Evolutionary conservation across 2,329 filamentous ascomycete species (phyloP).

Genomic region (Sclerotiophoma versabilis): DNA sequence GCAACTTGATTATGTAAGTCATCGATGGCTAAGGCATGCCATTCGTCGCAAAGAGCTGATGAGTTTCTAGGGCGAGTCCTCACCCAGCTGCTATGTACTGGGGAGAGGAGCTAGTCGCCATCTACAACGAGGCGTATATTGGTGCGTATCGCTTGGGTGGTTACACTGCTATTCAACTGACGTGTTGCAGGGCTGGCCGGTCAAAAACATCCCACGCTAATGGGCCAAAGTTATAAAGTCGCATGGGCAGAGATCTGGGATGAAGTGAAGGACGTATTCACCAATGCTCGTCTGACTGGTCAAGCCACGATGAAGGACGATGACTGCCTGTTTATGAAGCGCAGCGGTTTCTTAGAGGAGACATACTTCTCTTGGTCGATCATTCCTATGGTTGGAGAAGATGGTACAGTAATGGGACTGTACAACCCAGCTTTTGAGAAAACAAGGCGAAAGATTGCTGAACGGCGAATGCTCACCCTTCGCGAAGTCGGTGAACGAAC

Average conservation of each 20-base stretch:
- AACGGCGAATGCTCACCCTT: conserved; percentile 79
- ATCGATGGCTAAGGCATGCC: not conserved
- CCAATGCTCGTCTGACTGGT: conserved; percentile 70
- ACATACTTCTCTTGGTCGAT: conserved; percentile 85
- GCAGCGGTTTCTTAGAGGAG: conserved; percentile 76
- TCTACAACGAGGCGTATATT: conserved; percentile 76
- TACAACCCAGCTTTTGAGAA: conserved; percentile 86
- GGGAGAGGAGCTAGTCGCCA: conserved; percentile 72
- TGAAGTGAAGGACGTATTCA: conserved; percentile 72
- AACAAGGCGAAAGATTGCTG: conserved; percentile 77
- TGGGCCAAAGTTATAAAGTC: conserved; percentile 74
- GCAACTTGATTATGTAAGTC: conserved; percentile 75
- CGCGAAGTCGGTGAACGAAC: conserved; percentile 80
- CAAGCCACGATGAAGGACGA: conserved; percentile 87
- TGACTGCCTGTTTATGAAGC: conserved; percentile 74
- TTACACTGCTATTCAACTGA: not conserved
- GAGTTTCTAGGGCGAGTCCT: conserved; percentile 43
- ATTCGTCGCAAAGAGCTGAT: conserved; percentile 5
- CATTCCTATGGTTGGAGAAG: conserved; percentile 76
- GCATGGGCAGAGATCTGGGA: conserved; percentile 80
- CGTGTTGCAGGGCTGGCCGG: conserved; percentile 64
- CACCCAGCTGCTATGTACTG: conserved; percentile 78
- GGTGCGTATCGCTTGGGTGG: conserved; percentile 25
- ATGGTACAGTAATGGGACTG: conserved; percentile 76
- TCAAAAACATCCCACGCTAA: conserved; percentile 76